phyloP scores from a whole-genome alignment of 345 rosid genomes.

The Acer negundo region DNA sequence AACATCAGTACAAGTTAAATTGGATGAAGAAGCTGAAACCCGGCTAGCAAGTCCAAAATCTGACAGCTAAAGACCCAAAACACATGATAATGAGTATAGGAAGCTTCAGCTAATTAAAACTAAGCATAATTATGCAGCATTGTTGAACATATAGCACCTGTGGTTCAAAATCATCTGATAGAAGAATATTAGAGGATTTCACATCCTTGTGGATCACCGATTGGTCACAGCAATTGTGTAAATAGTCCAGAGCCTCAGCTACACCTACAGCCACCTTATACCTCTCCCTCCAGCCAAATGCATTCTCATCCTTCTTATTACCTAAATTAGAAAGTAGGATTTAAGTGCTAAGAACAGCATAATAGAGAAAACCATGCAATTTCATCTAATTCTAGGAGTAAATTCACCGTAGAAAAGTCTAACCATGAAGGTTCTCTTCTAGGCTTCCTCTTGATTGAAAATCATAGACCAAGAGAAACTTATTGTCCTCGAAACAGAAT shows the following conservation, averaged over 20 bases:
- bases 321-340: slow-evolving; percentile 41
- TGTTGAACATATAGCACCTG: slow-evolving; percentile 46
- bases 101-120: slow-evolving; percentile 9
- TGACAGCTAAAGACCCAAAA: slow-evolving; percentile 65
- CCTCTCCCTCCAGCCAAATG: slow-evolving; percentile 85
- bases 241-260: slow-evolving; percentile 87
- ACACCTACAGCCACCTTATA: slow-evolving; percentile 85
- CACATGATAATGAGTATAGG: slow-evolving; percentile 20
- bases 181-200: slow-evolving; percentile 91
- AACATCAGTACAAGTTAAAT: slow-evolving; percentile 57
- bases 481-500: slow-evolving; percentile 71
- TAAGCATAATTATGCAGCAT: not conserved
- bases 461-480: slow-evolving; percentile 75
- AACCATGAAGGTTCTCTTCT: slow-evolving; percentile 93
- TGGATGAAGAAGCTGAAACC: slow-evolving; percentile 52
- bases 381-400: slow-evolving; percentile 20
- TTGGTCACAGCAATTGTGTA: slow-evolving; percentile 66
- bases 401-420: slow-evolving; percentile 7
- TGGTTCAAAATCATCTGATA: slow-evolving; percentile 93
- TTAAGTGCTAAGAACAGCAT: slow-evolving; percentile 18
- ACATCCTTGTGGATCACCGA: slow-evolving; percentile 92
- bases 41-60: slow-evolving; percentile 94
- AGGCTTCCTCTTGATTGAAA: slow-evolving; percentile 92
- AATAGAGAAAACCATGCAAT: not conserved
- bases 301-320: slow-evolving; percentile 48